Base-by-base conservation (phyloP, 345 rosid species). In the Linum trigynum region DNA sequence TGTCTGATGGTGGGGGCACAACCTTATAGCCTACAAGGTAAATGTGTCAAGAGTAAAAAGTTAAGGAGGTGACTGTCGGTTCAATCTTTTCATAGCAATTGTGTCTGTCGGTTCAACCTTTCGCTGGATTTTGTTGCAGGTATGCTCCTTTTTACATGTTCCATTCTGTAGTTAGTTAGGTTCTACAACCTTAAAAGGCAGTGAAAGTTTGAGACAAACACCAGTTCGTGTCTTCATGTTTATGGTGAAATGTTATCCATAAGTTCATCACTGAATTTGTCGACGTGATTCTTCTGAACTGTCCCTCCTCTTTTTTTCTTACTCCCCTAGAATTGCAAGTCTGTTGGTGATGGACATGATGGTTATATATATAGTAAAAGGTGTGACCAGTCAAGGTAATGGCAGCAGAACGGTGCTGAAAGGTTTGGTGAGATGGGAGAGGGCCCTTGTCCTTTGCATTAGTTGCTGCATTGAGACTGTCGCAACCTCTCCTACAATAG, bases 1-100 rank as follows among this genome's bases (percentile, higher is more conserved):
- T 94, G 95, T 94, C 92, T 2, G 97, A 90, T 80, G 99, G 97
- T 50, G 99, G 96, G 39, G 96, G 97, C 69, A 84, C 97, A 65
- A 59, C 71, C 32, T 59, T 70, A 39, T 70, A 70, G 57, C 10
- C 14, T 12, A 23, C 53, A 7, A 1, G 45, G 45, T 41, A 41
- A 41, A 41, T 41, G 45, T 41, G 45, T 4, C 45, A 41, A 41
- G 5, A 41, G 45, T 41, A 4, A 4, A 41, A 41, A 41, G 45
- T 23, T 23, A 23, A 23, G 32, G 1, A 23, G 32, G 32, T 23
- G 0, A 1, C 1, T 23, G 32, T 23, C 32, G 32, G 32, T 23
- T 23, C 32, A 23, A 23, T 23, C 32, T 23, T 23, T 23, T 23
- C 32, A 23, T 23, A 23, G 32, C 32, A 23, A 23, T 1, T 23